Evolutionary conservation across 352 stramenopile species (phyloP).

Genomic region (Blastocystis sp.): DNA sequence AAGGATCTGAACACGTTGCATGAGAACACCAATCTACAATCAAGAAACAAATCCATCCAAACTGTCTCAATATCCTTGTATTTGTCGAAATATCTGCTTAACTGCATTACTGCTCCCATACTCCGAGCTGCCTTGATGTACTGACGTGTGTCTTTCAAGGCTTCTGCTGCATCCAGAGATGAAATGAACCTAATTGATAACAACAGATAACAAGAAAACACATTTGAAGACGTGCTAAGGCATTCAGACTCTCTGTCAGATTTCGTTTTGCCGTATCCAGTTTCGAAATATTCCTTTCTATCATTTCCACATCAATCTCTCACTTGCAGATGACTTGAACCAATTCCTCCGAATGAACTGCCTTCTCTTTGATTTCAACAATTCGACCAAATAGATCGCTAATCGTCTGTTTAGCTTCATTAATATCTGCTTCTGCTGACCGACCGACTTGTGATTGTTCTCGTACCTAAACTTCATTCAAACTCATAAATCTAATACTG

Average conservation of each 20-base stretch:
- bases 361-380: conserved; percentile 58
- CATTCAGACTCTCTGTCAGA: conserved; percentile 57
- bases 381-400: conserved; percentile 37
- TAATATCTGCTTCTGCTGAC: conserved; percentile 5
- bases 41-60: conserved; percentile 63
- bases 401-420: conserved; percentile 52
- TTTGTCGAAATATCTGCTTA: conserved; percentile 89
- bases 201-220: background rate
- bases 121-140: conserved; percentile 88
- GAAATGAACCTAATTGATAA: conserved; percentile 68
- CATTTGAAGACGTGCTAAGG: conserved; percentile 37
- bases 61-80: conserved; percentile 72
- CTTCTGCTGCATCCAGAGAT: conserved; percentile 67
- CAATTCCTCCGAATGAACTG: conserved; percentile 40
- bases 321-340: conserved; percentile 59
- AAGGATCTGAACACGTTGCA: conserved; percentile 79
- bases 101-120: conserved; percentile 86
- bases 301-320: background rate
- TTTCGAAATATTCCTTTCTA: conserved; percentile 53
- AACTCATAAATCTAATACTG: background rate
- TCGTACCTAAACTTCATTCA: background rate
- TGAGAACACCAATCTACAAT: conserved; percentile 85
- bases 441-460: conserved; percentile 35
- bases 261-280: conserved; percentile 42
- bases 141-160: conserved; percentile 67